Conservation (phyloP, 2,329 filamentous ascomycete genomes). For the Fusarium sp. region DNA sequence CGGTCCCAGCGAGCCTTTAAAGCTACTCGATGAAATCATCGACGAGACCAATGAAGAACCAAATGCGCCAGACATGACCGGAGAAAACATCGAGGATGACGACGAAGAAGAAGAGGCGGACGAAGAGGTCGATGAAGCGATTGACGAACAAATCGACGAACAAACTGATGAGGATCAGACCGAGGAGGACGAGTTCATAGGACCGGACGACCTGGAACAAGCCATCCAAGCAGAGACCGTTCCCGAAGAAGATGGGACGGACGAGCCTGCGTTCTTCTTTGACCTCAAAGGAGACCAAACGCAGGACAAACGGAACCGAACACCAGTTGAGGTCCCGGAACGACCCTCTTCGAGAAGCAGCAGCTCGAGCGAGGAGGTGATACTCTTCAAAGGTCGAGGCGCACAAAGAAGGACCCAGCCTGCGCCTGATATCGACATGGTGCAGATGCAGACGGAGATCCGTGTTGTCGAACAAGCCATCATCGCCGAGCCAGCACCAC, state of each 20-base stretch:
- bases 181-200: slow-evolving; percentile 28
- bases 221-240: slow-evolving; percentile 28
- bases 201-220: slow-evolving; percentile 44
- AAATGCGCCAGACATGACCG: background rate
- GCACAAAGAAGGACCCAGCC: slow-evolving; percentile 47
- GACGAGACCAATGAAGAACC: slow-evolving; percentile 20
- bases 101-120: background rate
- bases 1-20: slow-evolving; percentile 66
- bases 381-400: slow-evolving; percentile 75
- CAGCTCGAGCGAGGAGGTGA: slow-evolving; percentile 76
- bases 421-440: slow-evolving; percentile 40
- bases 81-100: background rate
- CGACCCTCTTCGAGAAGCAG: slow-evolving; percentile 44
- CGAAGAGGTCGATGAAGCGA: background rate
- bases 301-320: background rate
- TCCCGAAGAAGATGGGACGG: background rate
- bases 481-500: slow-evolving; percentile 13
- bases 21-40: slow-evolving; percentile 55
- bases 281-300: slow-evolving; percentile 55
- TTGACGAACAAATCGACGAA: background rate
- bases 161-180: slow-evolving; percentile 6
- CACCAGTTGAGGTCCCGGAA: slow-evolving; percentile 33
- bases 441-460: slow-evolving; percentile 55
- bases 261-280: slow-evolving; percentile 54
- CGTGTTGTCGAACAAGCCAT: slow-evolving; percentile 50